Evolutionary conservation across 495 filamentous ascomycete species (phyloP).

Genomic region (Xeromyces bisporus): DNA sequence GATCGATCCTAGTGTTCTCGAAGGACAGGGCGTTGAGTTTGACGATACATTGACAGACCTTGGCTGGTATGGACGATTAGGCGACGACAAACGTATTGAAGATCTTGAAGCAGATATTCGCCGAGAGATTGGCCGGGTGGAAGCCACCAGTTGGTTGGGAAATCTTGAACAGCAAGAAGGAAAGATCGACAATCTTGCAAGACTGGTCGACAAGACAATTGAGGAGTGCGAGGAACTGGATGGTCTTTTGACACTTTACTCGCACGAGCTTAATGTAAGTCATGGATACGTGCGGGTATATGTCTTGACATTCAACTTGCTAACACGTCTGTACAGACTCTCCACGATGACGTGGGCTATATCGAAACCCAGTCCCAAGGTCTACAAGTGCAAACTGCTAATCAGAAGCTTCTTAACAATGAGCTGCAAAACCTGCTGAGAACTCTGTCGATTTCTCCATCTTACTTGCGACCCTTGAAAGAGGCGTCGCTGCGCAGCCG

Average conservation of each 20-base stretch:
- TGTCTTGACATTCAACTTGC: constrained; percentile 5
- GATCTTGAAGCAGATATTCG: constrained; percentile 68
- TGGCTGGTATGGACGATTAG: constrained; percentile 68
- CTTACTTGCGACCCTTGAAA: constrained; percentile 55
- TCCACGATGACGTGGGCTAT: constrained; percentile 88
- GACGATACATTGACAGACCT: constrained; percentile 71
- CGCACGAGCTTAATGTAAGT: constrained; percentile 81
- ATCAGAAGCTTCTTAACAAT: constrained; percentile 82
- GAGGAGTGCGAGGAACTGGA: constrained; percentile 92
- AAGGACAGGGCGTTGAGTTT: constrained; percentile 52
- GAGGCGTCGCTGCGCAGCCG: constrained; percentile 55
- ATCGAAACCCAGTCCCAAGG: constrained; percentile 96
- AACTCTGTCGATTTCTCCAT: constrained; percentile 68
- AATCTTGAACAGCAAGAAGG: constrained; percentile 82
- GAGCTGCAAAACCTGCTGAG: constrained; percentile 69
- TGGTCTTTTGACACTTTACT: constrained; percentile 80
- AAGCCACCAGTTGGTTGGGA: constrained; percentile 83
- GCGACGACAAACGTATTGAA: constrained; percentile 56
- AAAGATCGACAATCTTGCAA: constrained; percentile 63
- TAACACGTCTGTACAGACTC: constrained; percentile 43
- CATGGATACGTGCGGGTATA: not conserved
- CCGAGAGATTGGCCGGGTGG: constrained; percentile 72
- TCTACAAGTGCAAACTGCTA: constrained; percentile 89
- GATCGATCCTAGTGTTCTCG: constrained; percentile 52
- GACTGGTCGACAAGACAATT: constrained; percentile 71